phyloP scores from a whole-genome alignment of 1,284 basidiomycete species.

The Tilletiaria anomala region DNA sequence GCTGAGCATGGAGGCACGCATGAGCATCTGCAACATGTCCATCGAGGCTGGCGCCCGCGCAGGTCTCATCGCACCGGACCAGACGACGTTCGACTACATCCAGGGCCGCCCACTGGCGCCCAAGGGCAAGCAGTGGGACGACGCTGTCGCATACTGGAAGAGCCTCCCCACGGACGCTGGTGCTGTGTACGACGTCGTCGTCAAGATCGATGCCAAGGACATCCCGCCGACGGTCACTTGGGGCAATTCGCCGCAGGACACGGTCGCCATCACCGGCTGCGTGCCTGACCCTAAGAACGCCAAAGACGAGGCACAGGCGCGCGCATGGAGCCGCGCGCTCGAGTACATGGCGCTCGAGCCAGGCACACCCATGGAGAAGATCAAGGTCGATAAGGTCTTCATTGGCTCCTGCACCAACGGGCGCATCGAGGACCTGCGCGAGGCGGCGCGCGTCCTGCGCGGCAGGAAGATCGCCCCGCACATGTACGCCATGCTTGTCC shows the following conservation, averaged over 20 bases:
- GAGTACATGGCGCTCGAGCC: conserved; percentile 38
- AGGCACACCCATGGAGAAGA: conserved; percentile 29
- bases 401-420: conserved; percentile 39
- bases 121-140: conserved; percentile 31
- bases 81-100: conserved; percentile 36
- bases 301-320: conserved; percentile 19
- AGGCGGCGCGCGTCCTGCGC: conserved; percentile 31
- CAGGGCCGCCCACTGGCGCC: conserved; percentile 34
- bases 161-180: conserved; percentile 30
- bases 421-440: conserved; percentile 36
- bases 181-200: conserved; percentile 32
- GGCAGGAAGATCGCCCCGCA: conserved; percentile 28
- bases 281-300: conserved; percentile 32
- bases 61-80: conserved; percentile 37
- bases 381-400: conserved; percentile 39
- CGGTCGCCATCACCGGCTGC: conserved; percentile 31
- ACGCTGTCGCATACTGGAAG: conserved; percentile 31
- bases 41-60: conserved; percentile 39
- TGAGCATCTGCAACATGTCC: conserved; percentile 40
- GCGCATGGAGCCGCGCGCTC: conserved; percentile 23
- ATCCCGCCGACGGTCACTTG: conserved; percentile 35
- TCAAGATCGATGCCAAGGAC: conserved; percentile 31
- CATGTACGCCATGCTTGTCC: conserved; percentile 36
- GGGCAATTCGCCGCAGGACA: conserved; percentile 35
- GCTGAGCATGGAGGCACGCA: conserved; percentile 36